Evolutionary conservation across 805 yeast species (phyloP).

Genomic region (Hanseniaspora pseudoguilliermondii): DNA sequence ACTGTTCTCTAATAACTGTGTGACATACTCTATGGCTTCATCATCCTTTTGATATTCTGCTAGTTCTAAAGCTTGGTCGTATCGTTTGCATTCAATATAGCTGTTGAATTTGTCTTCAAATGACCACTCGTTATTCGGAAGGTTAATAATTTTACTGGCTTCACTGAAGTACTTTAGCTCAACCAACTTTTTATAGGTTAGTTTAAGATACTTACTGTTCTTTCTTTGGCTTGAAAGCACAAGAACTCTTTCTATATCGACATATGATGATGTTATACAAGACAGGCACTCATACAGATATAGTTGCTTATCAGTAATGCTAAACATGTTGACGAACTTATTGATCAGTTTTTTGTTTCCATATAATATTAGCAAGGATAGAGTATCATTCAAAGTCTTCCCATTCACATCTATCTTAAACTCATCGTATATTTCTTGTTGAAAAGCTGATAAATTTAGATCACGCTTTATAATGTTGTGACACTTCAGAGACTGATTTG

Average conservation of each 20-base stretch:
- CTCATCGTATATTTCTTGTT: constrained; percentile 33
- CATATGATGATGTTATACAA: constrained; percentile 36
- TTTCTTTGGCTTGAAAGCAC: constrained; percentile 39
- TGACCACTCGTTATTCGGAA: constrained; percentile 35
- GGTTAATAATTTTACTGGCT: constrained; percentile 46
- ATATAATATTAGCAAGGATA: constrained; percentile 33
- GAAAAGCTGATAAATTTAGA: constrained; percentile 32
- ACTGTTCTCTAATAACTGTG: not conserved
- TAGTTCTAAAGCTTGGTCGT: constrained; percentile 32
- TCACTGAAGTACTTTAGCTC: constrained; percentile 44
- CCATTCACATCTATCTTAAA: constrained; percentile 31
- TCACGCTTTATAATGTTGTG: constrained; percentile 31
- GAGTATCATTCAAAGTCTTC: constrained; percentile 37
- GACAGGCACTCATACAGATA: constrained; percentile 42
- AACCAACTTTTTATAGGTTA: constrained; percentile 45
- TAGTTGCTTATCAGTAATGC: constrained; percentile 43
- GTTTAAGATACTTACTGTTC: constrained; percentile 61
- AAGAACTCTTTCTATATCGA: constrained; percentile 36
- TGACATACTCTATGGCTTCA: constrained; percentile 4
- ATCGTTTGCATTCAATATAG: constrained; percentile 42
- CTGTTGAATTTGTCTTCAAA: constrained; percentile 38
- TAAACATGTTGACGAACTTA: constrained; percentile 40
- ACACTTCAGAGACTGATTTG: constrained; percentile 17
- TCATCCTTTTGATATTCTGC: constrained; percentile 22
- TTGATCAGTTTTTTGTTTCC: constrained; percentile 40